Base-by-base conservation (phyloP, 2,329 filamentous ascomycete species). In the Talaromyces sp. region DNA sequence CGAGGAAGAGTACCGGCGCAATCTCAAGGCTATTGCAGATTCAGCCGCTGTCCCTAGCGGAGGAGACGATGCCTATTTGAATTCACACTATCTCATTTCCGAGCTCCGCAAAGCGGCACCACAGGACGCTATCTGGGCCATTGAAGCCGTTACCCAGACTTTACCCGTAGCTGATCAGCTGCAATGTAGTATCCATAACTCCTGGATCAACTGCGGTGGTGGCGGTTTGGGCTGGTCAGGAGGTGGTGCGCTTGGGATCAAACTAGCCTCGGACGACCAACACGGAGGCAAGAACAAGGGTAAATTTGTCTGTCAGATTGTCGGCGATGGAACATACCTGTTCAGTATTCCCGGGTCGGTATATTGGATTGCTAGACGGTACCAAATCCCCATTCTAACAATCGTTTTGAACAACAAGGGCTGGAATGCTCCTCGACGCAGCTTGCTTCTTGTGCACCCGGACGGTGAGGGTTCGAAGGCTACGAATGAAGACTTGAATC, bases 171-270 rank as follows among this genome's bases (percentile, higher is more conserved):
- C 85, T 30, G 89, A 95, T 66, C 89, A 92, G 65, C 77, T 95
- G 7, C 86, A 87, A 68, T 83, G 86, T 2, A 87, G 82, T 0
- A 70, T 86, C 0, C 90, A 90, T 0, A 89, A 89, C 0, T 87
- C 85, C 0, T 92, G 88, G 88, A 86, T 94, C 69, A 93, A 92
- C 72, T 93, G 90, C 70, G 90, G 90, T 1, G 90, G 89, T 0
- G 90, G 89, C 14, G 91, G 91, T 2, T 85, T 94, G 0, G 90
- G 90, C 1, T 94, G 90, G 90, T 90, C 87, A 10, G 90, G 90
- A 14, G 90, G 91, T 14, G 90, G 80, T 58, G 88, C 89, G 0
- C 74, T 94, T 3, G 91, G 90, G 2, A 87, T 93, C 70, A 92
- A 93, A 72, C 82, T 94, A 7, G 91, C 89, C 0, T 81, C 82